phyloP scores from a whole-genome alignment of 345 rosid species.

The Orychophragmus violaceus region DNA sequence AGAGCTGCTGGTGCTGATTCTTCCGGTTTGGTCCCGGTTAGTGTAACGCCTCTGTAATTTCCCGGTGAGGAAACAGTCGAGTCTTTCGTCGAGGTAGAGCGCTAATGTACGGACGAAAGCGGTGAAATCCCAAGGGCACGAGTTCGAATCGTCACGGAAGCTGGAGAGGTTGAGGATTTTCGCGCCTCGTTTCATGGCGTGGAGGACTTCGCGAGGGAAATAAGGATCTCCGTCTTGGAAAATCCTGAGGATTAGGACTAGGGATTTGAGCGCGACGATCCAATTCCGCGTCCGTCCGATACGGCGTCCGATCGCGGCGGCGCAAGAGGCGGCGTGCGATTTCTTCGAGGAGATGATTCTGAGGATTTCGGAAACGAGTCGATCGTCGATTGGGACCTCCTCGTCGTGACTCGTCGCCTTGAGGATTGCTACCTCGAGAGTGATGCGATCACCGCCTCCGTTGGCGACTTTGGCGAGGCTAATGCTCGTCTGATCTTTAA shows the following conservation, averaged over 20 bases:
- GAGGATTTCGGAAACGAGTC: slow-evolving; percentile 51
- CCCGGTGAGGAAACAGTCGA: slow-evolving; percentile 64
- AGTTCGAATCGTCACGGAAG: slow-evolving; percentile 61
- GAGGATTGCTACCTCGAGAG: slow-evolving; percentile 63
- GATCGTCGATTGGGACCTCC: slow-evolving; percentile 61
- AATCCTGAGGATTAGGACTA: slow-evolving; percentile 63
- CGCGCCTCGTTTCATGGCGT: slow-evolving; percentile 68
- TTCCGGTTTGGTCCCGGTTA: slow-evolving; percentile 16
- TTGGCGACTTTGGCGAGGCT: slow-evolving; percentile 75
- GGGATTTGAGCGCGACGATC: slow-evolving; percentile 77
- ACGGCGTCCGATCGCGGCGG: slow-evolving; percentile 51
- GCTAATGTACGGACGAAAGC: slow-evolving; percentile 61
- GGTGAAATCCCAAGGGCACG: slow-evolving; percentile 72
- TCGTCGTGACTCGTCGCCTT: slow-evolving; percentile 76
- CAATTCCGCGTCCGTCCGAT: slow-evolving; percentile 68
- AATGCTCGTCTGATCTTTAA: slow-evolving; percentile 89
- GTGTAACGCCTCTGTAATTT: slow-evolving; percentile 52
- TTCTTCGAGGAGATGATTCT: slow-evolving; percentile 45
- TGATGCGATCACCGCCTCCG: slow-evolving; percentile 22
- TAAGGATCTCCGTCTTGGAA: slow-evolving; percentile 78
- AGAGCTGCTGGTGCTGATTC: background rate
- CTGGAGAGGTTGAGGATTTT: slow-evolving; percentile 63
- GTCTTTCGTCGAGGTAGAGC: slow-evolving; percentile 60
- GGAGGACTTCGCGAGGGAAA: slow-evolving; percentile 69
- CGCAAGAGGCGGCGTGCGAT: slow-evolving; percentile 52